Percentiles rank a stretch among this genome's conserved stretches.
Evolutionary conservation across 1,139 yeast genomes (phyloP).

Genomic region (Wickerhamomyces sp.): DNA sequence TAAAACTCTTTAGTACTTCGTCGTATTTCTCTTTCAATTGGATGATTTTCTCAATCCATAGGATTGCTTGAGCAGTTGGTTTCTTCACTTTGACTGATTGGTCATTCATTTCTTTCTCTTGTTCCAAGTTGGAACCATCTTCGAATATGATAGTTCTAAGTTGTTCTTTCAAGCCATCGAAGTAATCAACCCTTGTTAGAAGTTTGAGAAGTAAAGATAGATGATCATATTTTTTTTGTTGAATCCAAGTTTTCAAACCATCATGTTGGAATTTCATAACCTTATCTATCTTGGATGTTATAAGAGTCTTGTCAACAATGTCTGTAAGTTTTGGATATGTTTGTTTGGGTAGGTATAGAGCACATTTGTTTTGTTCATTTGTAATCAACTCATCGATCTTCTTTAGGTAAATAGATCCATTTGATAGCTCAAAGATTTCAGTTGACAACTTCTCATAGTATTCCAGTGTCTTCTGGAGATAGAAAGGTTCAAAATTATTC

Average conservation of each 20-base stretch:
- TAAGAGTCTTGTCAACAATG: constrained; percentile 57
- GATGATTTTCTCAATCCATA: constrained; percentile 66
- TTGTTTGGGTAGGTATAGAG: constrained; percentile 47
- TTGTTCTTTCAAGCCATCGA: constrained; percentile 44
- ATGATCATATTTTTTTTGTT: constrained; percentile 33
- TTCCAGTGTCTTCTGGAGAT: constrained; percentile 48
- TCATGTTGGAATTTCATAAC: constrained; percentile 44
- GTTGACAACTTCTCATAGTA: constrained; percentile 49
- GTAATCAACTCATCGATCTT: constrained; percentile 46
- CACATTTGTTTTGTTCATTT: constrained; percentile 56
- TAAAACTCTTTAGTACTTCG: constrained; percentile 41
- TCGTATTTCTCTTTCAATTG: constrained; percentile 50
- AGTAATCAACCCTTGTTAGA: constrained; percentile 49
- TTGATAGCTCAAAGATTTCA: constrained; percentile 36
- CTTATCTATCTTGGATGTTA: constrained; percentile 53
- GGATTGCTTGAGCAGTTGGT: constrained; percentile 45
- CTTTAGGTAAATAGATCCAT: constrained; percentile 53
- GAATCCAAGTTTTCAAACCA: constrained; percentile 56
- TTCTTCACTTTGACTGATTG: constrained; percentile 25
- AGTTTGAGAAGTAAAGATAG: constrained; percentile 46
- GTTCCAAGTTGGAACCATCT: constrained; percentile 32
- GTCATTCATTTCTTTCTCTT: constrained; percentile 20
- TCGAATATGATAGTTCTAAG: constrained; percentile 43
- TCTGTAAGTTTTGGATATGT: constrained; percentile 51
- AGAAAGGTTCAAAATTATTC: constrained; percentile 61